phyloP scores from a whole-genome alignment of 345 rosid genomes.

The Syzygium oleosum region DNA sequence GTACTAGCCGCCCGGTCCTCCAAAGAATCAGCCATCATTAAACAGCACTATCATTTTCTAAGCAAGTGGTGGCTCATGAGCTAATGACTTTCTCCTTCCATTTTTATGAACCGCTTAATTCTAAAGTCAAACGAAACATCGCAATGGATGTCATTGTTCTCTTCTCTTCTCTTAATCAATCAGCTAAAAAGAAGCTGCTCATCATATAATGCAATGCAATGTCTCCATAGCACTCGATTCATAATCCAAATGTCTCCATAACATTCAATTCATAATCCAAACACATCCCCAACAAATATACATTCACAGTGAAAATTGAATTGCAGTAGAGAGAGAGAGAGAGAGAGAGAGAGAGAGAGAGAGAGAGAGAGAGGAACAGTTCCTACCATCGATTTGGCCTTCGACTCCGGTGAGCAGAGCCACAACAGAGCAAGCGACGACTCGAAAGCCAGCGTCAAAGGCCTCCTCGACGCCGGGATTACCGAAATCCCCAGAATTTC shows the following conservation, averaged over 20 bases:
- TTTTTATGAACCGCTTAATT: neutral
- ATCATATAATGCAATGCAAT: neutral
- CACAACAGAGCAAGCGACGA: neutral
- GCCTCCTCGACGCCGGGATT: neutral
- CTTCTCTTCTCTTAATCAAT: neutral
- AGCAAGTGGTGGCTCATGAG: neutral
- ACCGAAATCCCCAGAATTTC: neutral
- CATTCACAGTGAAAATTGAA: neutral
- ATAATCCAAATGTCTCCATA: too few relatives aligned
- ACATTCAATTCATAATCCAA: neutral
- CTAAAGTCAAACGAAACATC: neutral
- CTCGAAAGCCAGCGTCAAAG: neutral
- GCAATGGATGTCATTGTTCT: neutral
- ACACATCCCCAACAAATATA: neutral
- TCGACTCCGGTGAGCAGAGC: neutral
- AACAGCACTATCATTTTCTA: neutral
- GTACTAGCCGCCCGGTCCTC: neutral
- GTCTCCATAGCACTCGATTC: neutral
- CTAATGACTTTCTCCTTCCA: neutral
- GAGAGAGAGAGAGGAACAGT: neutral
- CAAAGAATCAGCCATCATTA: neutral
- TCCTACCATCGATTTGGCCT: neutral
- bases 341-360: neutral
- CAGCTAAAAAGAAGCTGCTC: neutral
- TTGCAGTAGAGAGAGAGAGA: neutral